Base-by-base conservation (phyloP, 1,284 basidiomycete genomes). In the Uromyces viciae-fabae region DNA sequence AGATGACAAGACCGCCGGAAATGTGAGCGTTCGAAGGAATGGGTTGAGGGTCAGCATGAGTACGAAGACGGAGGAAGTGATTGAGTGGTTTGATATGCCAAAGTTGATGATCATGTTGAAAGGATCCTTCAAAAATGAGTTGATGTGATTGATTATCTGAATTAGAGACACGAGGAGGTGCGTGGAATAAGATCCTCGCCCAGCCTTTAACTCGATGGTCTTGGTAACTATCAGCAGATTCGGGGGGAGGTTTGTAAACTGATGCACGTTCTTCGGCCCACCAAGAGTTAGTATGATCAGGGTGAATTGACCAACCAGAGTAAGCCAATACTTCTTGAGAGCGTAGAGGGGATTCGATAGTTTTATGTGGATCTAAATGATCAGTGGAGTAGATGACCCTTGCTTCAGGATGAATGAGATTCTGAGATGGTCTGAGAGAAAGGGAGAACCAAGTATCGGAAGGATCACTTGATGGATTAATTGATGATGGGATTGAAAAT, bases 31-130 rank as follows among this genome's bases (percentile, higher is more conserved):
- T 36, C 49, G 60, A 75, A 38, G 78, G 72, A 62, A 84, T 81
- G 17, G 82, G 77, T 0, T 75, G 73, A 5, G 91, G 90, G 83
- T 93, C 92, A 31, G 90, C 86, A 17, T 87, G 86, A 68, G 89
- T 88, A 80, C 89, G 90, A 15, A 84, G 84, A 78, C 84, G 88
- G 88, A 91, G 83, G 86, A 94, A 94, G 83, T 91, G 91, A 36
- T 91, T 90, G 83, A 88, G 89, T 17, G 91, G 92, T 86, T 91
- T 88, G 82, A 94, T 88, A 84, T 93, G 91, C 86, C 93, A 90
- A n/a, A 89, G 87, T 80, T 90, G 87, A 25, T 92, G 92, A 66
- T 90, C 86, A 22, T 90, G 88, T 11, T 89, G 89, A 87, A 94
- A 94, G 9, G 91, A 90, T 77, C 93, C 93, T 84, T 94, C 92